Conservation (phyloP, 345 rosid genomes). For the Eucalyptus erythrocorys region DNA sequence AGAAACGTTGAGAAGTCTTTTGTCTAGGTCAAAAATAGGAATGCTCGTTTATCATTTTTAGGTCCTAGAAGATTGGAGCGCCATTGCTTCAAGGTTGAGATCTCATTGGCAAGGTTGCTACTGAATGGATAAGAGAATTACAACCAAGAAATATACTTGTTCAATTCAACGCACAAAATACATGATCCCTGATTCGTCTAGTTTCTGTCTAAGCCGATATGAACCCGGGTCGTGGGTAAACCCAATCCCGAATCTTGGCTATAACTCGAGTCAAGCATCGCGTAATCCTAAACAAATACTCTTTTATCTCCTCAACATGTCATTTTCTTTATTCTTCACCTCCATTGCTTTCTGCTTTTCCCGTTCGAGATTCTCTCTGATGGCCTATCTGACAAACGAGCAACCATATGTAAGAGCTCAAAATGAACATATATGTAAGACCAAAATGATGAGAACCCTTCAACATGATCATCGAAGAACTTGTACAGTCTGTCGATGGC, state of each 20-base stretch:
- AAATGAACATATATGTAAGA: neutral
- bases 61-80: neutral
- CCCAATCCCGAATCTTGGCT: neutral
- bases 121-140: neutral
- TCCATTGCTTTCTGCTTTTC: neutral
- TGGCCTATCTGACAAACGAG: neutral
- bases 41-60: neutral
- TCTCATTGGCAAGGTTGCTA: neutral
- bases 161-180: neutral
- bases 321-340: neutral
- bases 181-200: neutral
- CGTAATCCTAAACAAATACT: neutral
- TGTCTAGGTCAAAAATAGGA: neutral
- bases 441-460: neutral
- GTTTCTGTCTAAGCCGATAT: neutral
- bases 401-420: neutral
- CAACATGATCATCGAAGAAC: neutral
- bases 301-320: neutral
- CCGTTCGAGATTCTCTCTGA: neutral
- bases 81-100: neutral
- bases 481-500: neutral
- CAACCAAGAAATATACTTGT: neutral
- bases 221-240: neutral
- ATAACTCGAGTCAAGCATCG: neutral
- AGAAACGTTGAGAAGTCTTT: neutral